Base-by-base conservation (phyloP, 1,284 basidiomycete genomes). In the Sporisorium scitamineum region DNA sequence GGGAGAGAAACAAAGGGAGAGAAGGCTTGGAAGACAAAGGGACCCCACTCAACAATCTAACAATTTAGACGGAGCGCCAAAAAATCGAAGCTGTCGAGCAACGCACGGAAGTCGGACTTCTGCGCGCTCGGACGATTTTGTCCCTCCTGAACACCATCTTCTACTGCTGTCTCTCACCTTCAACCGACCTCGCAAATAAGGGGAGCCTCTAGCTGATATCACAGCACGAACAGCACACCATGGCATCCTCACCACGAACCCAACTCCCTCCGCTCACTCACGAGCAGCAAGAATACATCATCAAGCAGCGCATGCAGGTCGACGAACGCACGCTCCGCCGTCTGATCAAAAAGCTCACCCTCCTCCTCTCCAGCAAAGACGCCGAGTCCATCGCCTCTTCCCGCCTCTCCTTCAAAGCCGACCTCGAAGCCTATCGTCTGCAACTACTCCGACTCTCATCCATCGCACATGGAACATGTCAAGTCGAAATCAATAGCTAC, bases 231-330 rank as follows among this genome's bases (percentile, higher is more conserved):
- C 41, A 20, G n/a, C 39, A 53, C 13, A 47, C 13, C n/a, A 64
- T 65, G 58, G 72, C 72, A 0, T 67, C 70, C 13, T 61, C 63
- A 18, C 66, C 71, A 16, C 48, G 57, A 9, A 44, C 52, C 10
- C 18, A 29, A 9, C 56, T 73, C 9, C 65, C 66, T 45, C 58
- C 70, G 20, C 58, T 77, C 14, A 70, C 63, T 5, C 52, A 45
- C 54, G 74, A 70, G 32, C 63, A 77, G 22, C 74, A 77, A 42
- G 75, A 77, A 45, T 16, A 14, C 14, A 41, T 74, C 41, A 67
- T 74, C 66, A 74, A 68, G 29, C 54, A 66, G 44, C 67, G 72
- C 39, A 69, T 68, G 66, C 75, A 63, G 18, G 70, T 73, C 14
- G 66, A 69, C 41, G 75, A 77, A 24, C 62, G 68, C 6, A 50